Evolutionary conservation across 768 basidiomycete genomes (phyloP).

Genomic region (Xerocomus brunneocitrinus): DNA sequence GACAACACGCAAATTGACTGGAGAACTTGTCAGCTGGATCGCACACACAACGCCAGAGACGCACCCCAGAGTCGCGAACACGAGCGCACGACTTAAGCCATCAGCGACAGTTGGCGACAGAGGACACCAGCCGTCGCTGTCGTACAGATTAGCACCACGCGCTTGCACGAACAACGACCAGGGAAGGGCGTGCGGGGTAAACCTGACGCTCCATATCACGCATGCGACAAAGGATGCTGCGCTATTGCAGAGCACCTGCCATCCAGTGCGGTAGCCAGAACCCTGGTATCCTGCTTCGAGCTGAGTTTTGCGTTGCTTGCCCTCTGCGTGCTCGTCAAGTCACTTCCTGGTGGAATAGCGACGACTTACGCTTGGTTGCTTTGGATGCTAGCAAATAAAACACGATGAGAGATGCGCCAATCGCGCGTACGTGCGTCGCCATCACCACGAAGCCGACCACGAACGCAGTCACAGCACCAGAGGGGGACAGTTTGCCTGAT

Average conservation of each 20-base stretch:
- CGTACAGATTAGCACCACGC: conserved; percentile 29
- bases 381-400: conserved; percentile 79
- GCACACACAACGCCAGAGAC: background rate
- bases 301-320: conserved; percentile 66
- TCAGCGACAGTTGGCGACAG: conserved; percentile 38
- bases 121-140: conserved; percentile 57
- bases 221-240: conserved; percentile 56
- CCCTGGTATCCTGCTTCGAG: conserved; percentile 78
- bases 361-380: conserved; percentile 71
- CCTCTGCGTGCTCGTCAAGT: conserved; percentile 40
- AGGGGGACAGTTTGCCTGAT: conserved; percentile 69
- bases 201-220: conserved; percentile 59
- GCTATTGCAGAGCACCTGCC: conserved; percentile 84
- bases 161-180: conserved; percentile 25
- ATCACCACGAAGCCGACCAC: conserved; percentile 63
- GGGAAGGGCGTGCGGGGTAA: conserved; percentile 42
- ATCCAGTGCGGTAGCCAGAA: conserved; percentile 67
- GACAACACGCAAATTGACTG: conserved; percentile 84
- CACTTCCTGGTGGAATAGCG: background rate
- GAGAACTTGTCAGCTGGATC: conserved; percentile 1
- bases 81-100: conserved; percentile 56
- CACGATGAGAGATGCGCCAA: conserved; percentile 62
- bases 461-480: conserved; percentile 75
- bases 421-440: conserved; percentile 57
- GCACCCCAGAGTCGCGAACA: conserved; percentile 68